Evolutionary conservation across 306 rosid genomes (phyloP).

Genomic region (Luffa aegyptiaca): DNA sequence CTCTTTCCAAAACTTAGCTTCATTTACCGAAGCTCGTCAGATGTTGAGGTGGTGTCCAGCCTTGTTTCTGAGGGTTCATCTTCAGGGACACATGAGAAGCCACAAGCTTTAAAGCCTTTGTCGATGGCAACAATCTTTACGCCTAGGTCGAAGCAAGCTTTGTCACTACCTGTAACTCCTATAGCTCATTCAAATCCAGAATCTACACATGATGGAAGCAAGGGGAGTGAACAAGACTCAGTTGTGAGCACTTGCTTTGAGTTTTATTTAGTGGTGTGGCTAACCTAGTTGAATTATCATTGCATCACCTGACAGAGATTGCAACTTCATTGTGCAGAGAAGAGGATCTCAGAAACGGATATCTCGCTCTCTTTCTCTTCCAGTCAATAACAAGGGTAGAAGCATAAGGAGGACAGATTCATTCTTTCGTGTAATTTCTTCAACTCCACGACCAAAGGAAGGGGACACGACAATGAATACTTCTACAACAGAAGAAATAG

Average conservation of each 20-base stretch:
- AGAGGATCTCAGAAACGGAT: slow-evolving; percentile 37
- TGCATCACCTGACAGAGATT: not conserved
- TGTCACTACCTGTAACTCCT: slow-evolving; percentile 85
- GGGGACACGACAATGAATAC: slow-evolving; percentile 20
- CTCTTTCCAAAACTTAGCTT: slow-evolving; percentile 73
- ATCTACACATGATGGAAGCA: slow-evolving; percentile 41
- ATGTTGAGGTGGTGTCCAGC: slow-evolving; percentile 41
- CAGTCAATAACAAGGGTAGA: slow-evolving; percentile 43
- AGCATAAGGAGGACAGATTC: slow-evolving; percentile 57
- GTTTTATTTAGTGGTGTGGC: not conserved
- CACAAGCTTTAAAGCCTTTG: slow-evolving; percentile 55
- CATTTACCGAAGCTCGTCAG: slow-evolving; percentile 48
- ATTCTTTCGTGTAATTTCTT: slow-evolving; percentile 72
- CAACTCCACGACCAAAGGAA: slow-evolving; percentile 66
- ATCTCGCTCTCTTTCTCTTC: slow-evolving; percentile 82
- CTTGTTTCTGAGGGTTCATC: slow-evolving; percentile 37
- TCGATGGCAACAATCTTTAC: slow-evolving; percentile 65
- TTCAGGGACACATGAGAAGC: slow-evolving; percentile 42
- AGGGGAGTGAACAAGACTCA: slow-evolving; percentile 34
- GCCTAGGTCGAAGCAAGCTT: slow-evolving; percentile 63
- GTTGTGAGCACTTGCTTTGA: slow-evolving; percentile 35
- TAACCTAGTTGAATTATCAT: not conserved
- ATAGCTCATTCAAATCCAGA: slow-evolving; percentile 39
- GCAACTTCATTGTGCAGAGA: slow-evolving; percentile 36
- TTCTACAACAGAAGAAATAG: slow-evolving; percentile 43